Evolutionary conservation across 768 basidiomycete species (phyloP), one percentile per base, ranked within the genome.

Genomic region (Suillus plorans): DNA sequence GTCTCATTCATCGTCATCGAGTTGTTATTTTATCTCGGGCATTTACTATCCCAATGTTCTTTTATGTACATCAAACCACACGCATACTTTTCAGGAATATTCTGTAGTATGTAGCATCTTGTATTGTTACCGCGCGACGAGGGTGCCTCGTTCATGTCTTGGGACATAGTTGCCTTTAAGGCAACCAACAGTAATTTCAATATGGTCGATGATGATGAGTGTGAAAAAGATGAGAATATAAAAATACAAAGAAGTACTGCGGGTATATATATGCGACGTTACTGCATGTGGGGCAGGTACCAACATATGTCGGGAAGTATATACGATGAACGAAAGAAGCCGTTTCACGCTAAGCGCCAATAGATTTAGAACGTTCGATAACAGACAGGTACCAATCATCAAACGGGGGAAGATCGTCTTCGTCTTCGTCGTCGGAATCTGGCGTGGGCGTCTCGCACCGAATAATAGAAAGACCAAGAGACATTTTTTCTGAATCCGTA

Each of bases 341-440:
- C 10, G 16, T 28, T 18, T 39, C 39, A 20, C 12, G 16, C 25
- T 28, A 63, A 20, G 52, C 16, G 44, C 36, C 63, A 37, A 22
- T 22, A 20, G 12, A 41, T 41, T 66, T 58, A 36, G 63, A 60
- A 22, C 68, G 67, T 8, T 47, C 59, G 47, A 63, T 55, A 44
- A 69, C 61, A n/a, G 63, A 49, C 20, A 62, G 60, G 56, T 69
- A 69, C 68, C 68, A 69, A 36, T 69, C 67, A 50, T 69, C 68
- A 28, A 69, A 65, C 20, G 64, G 60, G 7, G 68, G 68, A 10
- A 69, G 50, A 31, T 63, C 64, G 16, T 68, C 68, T 25, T 63
- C 64, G n/a, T 68, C 68, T n/a, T 61, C 64, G 3, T 66, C 66
- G 5, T 66, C 66, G 5, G 20, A 45, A 47, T 20, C 49, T 14